Base-by-base conservation (phyloP, 495 filamentous ascomycete species). In the Neurospora sp. region DNA sequence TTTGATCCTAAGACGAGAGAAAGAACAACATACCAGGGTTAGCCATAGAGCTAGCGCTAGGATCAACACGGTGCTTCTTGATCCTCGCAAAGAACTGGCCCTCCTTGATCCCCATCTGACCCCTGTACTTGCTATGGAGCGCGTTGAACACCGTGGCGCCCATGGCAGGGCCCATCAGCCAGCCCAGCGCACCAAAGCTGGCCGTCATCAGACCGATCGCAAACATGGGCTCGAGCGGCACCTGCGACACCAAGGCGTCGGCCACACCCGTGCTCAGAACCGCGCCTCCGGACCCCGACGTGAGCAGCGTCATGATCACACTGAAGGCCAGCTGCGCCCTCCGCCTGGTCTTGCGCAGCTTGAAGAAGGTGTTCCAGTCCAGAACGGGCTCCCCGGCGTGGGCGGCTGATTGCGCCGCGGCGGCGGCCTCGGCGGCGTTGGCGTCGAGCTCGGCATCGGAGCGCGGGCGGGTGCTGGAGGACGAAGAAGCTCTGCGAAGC, bases 281-380 rank as follows among this genome's bases (percentile, higher is more conserved):
- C 72, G 89, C 79, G 5, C 91, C 86, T n/a, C 92, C 92, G 8
- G 81, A 81, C 0, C 85, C 79, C 1, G 91, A 91, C 40, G 86
- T 87, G 18, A 81, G 77, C n/a, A 88, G 75, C 40, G 89, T 88
- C 46, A 86, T 89, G n/a, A 88, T 77, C 72, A 97, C 81, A 10
- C 92, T 93, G 46, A 92, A 91, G 70, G 84, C 88, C 46, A 96
- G 89, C 75, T 94, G 92, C 87, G 93, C 92, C 70, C 92, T 88
- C 16, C 96, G 92, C 27, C 95, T 92, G 41, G 89, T 90, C 71
- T 91, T 90, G 78, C 96, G 95, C 69, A 98, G 91, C 75, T 86
- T 87, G 87, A 99, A 94, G 88, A 97, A 99, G 46, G 89, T 89
- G 84, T 98, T 92, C 96, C 96, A 99, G 82, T 94, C 90, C 23